Base-by-base conservation (phyloP, 805 yeast species). In the Candida pseudoglaebosa region DNA sequence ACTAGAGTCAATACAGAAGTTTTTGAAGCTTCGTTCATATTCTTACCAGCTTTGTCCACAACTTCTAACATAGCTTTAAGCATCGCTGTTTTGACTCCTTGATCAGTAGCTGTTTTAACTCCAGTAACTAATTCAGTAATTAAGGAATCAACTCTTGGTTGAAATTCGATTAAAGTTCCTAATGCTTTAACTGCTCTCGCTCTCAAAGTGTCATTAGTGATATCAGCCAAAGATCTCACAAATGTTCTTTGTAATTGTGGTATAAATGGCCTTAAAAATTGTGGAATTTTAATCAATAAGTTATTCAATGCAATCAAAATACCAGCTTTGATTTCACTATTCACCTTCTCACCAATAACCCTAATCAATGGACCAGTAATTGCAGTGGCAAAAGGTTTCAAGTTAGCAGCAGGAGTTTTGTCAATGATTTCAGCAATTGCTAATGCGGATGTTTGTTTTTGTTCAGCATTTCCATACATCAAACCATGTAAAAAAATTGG, bases 161-260 rank as follows among this genome's bases (percentile, higher is more conserved):
- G 97, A 56, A 83, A 81, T 53, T 81, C 83, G 53, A 91, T 86
- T 56, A 93, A 73, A 7, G 90, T 78, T 37, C 96, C 96, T 49
- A 93, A 68, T 0, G 96, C 97, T 46, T 73, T 75, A 20, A 95
- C 97, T 10, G 99, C 96, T 45, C 95, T 77, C 5, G 78, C 61
- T 48, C 98, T 75, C 53, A 93, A 69, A 6, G 75, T 62, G 36
- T 84, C 95, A 51, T 82, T 84, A 2, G 76, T 53, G 2, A 84
- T 70, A 63, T 93, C 99, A 37, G 87, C 75, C 48, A 93, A 70
- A 2, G 96, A 85, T 57, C 95, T 84, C 30, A 91, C 95, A 66
- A 93, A 93, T 1, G 99, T 93, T 58, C 99, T 78, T 66, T 93
- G 99, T 49, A 93, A 73, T 67, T 93, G 99, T 6, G 99, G 99